Conservation (phyloP, 2,329 filamentous ascomycete species). For the Claviceps capensis region DNA sequence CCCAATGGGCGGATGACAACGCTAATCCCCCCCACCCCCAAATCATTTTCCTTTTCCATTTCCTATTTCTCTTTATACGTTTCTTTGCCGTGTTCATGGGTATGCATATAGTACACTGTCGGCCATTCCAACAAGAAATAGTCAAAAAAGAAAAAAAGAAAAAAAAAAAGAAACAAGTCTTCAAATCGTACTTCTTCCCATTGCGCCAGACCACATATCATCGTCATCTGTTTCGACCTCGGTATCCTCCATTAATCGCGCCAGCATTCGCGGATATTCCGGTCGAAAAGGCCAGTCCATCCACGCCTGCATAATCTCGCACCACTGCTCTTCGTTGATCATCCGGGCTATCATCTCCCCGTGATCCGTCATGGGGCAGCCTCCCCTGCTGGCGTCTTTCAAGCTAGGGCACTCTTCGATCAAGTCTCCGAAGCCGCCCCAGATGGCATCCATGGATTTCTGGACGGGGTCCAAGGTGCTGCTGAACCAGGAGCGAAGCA, state of each 20-base stretch:
- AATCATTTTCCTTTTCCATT: too few species aligned
- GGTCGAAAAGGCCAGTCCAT: constrained; percentile 53
- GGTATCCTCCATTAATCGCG: constrained; percentile 21
- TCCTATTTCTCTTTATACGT: too few species aligned
- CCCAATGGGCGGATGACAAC: too few species aligned
- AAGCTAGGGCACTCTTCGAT: constrained; percentile 33
- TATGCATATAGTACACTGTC: too few species aligned
- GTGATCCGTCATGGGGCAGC: constrained; percentile 23
- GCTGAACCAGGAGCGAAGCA: constrained; percentile 29
- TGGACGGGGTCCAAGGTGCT: constrained; percentile 28
- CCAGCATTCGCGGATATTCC: constrained; percentile 32
- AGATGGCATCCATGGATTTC: constrained; percentile 36
- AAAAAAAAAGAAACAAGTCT: neutral
- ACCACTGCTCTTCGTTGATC: constrained; percentile 40
- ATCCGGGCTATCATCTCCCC: constrained; percentile 31
- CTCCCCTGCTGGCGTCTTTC: constrained; percentile 33
- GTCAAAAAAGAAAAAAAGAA: neutral
- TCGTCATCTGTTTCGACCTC: constrained; percentile 14
- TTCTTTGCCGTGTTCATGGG: too few species aligned
- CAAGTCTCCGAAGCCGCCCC: constrained; percentile 45
- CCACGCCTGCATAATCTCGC: constrained; percentile 46
- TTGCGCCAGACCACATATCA: constrained; percentile 11
- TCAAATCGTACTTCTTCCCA: constrained; percentile 1
- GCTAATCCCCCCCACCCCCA: too few species aligned
- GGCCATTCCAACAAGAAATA: too few species aligned